Evolutionary conservation across 179 eudicot genomes (phyloP), one percentile per base, ranked within the genome.

Genomic region (Silene coronaria): DNA sequence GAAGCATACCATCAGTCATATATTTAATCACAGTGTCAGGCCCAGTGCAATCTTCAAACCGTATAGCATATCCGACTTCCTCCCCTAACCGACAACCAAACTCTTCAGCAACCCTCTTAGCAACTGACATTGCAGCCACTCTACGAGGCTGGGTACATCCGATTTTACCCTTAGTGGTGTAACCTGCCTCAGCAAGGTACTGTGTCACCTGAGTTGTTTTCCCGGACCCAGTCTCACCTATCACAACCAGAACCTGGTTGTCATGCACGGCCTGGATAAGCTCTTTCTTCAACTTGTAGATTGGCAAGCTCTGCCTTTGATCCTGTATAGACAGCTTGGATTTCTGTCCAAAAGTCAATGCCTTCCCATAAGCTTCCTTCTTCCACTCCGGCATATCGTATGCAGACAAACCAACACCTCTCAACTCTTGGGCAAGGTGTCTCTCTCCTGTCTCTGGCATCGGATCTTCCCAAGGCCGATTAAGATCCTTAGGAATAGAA

Each of bases 381-480:
- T 95, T 95, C 99, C 99, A 95, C 61, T 92, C 97, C 0, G 96
- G 98, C 95, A 92, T 89, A 78, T 90, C 96, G 76, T 92, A 90
- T 1, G 99, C 97, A 2, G 97, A 89, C 67, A 92, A 82, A 0
- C 99, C 97, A 60, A 92, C 99, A 64, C 99, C 97, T 79, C 99
- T 88, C 77, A 95, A 88, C 83, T 95, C 99, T 78, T 95, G 97
- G 7, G 97, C 99, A 66, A 95, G 89, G 85, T 93, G 97, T 80
- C 99, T 86, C 88, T 95, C 99, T 57, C 97, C 97, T 2, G 97
- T 81, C 80, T 95, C 99, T 0, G 99, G 97, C 99, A 95, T 95
- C 30, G 99, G 99, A 72, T 95, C 99, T 86, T 95, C 99, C 99
- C 99, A 95, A 6, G 99, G 99, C 23, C 97, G 89, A 80, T 95